A percentile compares a stretch with the other conserved stretches of the same genome.
Evolutionary conservation across 177 flowering plant species (phyloP).

Genomic region (Vitis hybrid): DNA sequence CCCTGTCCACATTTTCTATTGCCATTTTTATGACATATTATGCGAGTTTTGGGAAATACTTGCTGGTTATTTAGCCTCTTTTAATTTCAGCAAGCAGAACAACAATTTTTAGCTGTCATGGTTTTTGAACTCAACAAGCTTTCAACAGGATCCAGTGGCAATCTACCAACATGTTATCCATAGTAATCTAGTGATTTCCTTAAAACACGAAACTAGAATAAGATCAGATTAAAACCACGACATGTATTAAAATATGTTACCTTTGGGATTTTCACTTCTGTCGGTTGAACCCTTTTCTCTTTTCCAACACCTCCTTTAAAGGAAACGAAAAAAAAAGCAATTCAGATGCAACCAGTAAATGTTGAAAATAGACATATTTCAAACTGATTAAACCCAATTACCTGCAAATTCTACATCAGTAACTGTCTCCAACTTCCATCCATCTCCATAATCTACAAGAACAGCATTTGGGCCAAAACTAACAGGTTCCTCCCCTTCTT

Average conservation of each 20-base stretch:
- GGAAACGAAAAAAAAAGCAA: neutral
- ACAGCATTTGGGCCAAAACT: slow-evolving; percentile 65
- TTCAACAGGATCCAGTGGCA: no score
- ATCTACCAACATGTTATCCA: no score
- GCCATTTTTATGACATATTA: no score
- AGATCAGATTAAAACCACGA: no score
- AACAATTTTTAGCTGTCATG: no score
- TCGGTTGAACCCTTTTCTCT: neutral
- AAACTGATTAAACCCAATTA: neutral
- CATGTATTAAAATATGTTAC: neutral
- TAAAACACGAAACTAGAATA: no score
- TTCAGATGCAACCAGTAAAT: neutral
- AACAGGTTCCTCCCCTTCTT: slow-evolving; percentile 78
- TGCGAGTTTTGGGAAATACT: no score
- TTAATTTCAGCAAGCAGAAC: no score
- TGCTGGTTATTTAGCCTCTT: no score
- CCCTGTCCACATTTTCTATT: no score
- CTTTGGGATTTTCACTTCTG: neutral
- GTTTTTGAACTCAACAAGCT: no score
- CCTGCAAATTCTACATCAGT: slow-evolving; percentile 23
- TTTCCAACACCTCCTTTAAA: slow-evolving; percentile 4
- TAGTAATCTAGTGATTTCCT: no score
- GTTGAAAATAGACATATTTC: neutral
- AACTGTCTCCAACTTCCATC: slow-evolving; percentile 74
- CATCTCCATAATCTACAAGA: slow-evolving; percentile 65